Conservation (phyloP, 1,284 basidiomycete species). For the Spongiforma sp. region DNA sequence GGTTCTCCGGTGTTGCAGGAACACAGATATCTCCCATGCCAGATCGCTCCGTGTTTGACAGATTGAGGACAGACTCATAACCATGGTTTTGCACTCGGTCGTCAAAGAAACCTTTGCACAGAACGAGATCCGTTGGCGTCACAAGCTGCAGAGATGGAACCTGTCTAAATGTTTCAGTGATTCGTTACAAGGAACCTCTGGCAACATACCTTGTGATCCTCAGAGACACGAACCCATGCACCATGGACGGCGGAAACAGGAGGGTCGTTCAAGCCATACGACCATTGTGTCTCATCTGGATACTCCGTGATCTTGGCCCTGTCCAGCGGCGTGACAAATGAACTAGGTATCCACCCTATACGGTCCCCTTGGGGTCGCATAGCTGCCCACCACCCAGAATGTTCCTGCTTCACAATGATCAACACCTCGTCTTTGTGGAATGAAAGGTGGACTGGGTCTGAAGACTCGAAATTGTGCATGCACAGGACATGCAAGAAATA, state of each 20-base stretch:
- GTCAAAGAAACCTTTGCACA: constrained; percentile 14
- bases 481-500: constrained; percentile 57
- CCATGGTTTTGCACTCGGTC: constrained; percentile 2
- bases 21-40: constrained; percentile 1
- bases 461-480: constrained; percentile 66
- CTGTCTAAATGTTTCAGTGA: constrained; percentile 19
- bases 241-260: constrained; percentile 21
- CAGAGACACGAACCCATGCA: constrained; percentile 25
- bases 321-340: constrained; percentile 53
- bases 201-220: constrained; percentile 23
- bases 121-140: constrained; percentile 26
- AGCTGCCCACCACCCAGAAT: constrained; percentile 83
- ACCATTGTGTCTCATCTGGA: constrained; percentile 11
- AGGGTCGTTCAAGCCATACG: constrained; percentile 5
- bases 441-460: constrained; percentile 63
- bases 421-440: constrained; percentile 71
- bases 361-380: constrained; percentile 54
- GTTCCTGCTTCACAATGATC: constrained; percentile 67
- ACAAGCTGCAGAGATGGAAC: constrained; percentile 18
- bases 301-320: constrained; percentile 5
- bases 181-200: constrained; percentile 1
- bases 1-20: constrained; percentile 11
- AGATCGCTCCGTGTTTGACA: constrained; percentile 14
- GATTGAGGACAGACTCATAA: constrained; percentile 11
- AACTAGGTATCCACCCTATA: constrained; percentile 76